Conservation (phyloP, 345 rosid genomes). For the Kandelia obovata region DNA sequence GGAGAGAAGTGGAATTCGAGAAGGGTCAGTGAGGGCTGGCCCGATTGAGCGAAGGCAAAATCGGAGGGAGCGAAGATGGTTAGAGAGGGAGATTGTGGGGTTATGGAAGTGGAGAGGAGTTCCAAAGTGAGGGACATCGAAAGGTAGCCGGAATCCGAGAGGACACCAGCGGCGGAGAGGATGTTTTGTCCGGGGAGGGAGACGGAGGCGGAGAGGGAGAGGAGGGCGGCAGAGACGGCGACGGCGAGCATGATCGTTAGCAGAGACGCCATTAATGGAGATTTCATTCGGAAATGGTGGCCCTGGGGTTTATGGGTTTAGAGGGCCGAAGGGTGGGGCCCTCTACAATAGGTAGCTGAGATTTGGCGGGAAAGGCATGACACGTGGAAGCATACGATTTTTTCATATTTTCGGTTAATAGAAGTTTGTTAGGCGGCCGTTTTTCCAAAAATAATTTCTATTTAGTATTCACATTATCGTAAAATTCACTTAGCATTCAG, state of each 20-base stretch:
- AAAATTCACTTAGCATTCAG: too few relatives aligned
- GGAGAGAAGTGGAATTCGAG: slow-evolving; percentile 46
- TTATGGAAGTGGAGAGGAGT: neutral
- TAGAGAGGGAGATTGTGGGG: slow-evolving; percentile 30
- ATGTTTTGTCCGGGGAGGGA: slow-evolving; percentile 19
- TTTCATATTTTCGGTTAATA: neutral
- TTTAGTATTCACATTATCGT: too few relatives aligned
- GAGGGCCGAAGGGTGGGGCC: neutral
- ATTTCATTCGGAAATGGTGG: neutral
- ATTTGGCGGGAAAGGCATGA: slow-evolving; percentile 19
- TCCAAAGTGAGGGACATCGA: slow-evolving; percentile 16
- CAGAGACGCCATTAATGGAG: slow-evolving; percentile 27
- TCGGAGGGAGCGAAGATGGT: slow-evolving; percentile 53
- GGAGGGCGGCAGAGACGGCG: slow-evolving; percentile 7
- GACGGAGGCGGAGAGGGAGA: slow-evolving; percentile 12
- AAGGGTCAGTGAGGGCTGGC: slow-evolving; percentile 43
- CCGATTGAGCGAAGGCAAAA: slow-evolving; percentile 35
- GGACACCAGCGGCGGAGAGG: slow-evolving; percentile 24
- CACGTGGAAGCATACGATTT: slow-evolving; percentile 15
- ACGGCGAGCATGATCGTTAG: neutral
- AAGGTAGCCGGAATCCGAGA: slow-evolving; percentile 29
- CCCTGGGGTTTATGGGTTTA: neutral
- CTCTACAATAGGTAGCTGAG: neutral
- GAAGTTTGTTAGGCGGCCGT: neutral
- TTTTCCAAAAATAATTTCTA: too few relatives aligned